Conservation (phyloP, 768 basidiomycete species). For the Hypsizygus marmoreus region DNA sequence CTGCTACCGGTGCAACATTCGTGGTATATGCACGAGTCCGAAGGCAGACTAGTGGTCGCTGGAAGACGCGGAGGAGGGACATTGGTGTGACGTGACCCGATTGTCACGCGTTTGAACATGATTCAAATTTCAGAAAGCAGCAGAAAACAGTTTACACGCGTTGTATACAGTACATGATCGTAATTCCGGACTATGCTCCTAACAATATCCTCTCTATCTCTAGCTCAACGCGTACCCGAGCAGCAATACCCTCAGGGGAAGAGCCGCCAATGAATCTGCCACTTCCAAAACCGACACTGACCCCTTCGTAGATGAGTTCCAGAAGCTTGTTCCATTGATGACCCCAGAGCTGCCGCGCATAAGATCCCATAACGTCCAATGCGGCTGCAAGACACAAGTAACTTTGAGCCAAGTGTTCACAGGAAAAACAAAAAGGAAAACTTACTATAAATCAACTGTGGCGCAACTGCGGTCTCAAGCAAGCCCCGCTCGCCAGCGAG, state of each 20-base stretch:
- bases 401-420: slow-evolving; percentile 11
- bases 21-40: slow-evolving; percentile 15
- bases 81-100: slow-evolving; percentile 23
- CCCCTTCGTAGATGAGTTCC: slow-evolving; percentile 62
- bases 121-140: too few species aligned
- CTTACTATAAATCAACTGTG: slow-evolving; percentile 71
- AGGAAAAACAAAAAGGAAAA: slow-evolving; percentile 15
- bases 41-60: slow-evolving; percentile 19
- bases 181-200: background rate
- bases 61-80: slow-evolving; percentile 25
- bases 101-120: slow-evolving; percentile 18
- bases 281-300: slow-evolving; percentile 53
- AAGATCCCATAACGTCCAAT: slow-evolving; percentile 67
- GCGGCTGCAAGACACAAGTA: slow-evolving; percentile 46
- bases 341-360: slow-evolving; percentile 70
- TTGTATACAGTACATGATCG: too few species aligned
- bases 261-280: slow-evolving; percentile 58
- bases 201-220: slow-evolving; percentile 60
- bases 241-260: slow-evolving; percentile 61
- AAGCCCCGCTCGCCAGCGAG: slow-evolving; percentile 54
- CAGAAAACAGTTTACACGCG: too few species aligned
- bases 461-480: slow-evolving; percentile 58
- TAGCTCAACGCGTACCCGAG: slow-evolving; percentile 62
- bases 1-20: slow-evolving; percentile 6
- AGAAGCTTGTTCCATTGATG: slow-evolving; percentile 78